Base-by-base conservation (phyloP, 2,329 filamentous ascomycete species). In the Coniochaeta prunicola region DNA sequence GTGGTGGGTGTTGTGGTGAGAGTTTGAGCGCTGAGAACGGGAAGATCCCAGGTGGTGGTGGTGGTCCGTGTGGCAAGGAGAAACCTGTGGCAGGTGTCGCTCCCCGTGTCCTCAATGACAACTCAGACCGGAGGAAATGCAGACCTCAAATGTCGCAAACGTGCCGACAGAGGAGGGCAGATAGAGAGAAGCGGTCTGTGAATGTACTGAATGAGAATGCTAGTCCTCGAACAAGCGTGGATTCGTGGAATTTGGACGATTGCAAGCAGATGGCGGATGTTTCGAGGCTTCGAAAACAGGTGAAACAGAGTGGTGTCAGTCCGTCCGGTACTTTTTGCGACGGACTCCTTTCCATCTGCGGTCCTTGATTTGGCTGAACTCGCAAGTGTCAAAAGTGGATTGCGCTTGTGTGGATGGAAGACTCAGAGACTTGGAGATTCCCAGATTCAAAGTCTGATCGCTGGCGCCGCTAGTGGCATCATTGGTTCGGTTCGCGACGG, bases 391-490 rank as follows among this genome's bases (percentile, higher is more conserved):
- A 50, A 50, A 28, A 50, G 45, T 50, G 45, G 45, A 30, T 50
- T n/a, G 45, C 21, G 15, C 40, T 13, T 50, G 21, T 28, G 45
- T 50, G 45, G 24, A 45, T 45, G 55, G 59, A 61, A 50, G 53
- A 59, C 54, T 57, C 50, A 57, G 56, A 56, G 57, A 63, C 61
- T 62, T 64, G 62, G 57, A 63, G 62, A 64, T 65, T 63, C 62
- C 62, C 62, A 64, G 64, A 64, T 50, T 68, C 67, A 70, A 71
- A 70, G 70, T 71, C 69, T 70, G 70, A 73, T 71, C 67, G 70
- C 65, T 50, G 4, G 5, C 30, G 24, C 28, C 24, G 24, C 45
- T 30, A 50, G 45, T 13, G 21, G 24, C 58, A 58, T 73, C 68
- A 74, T 75, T 74, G 72, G 76, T 63, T 59, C 31, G 60, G 31